A percentile compares a stretch with the other conserved stretches of the same genome.
phyloP scores from a whole-genome alignment of 2,329 filamentous ascomycete species.

The Colletotrichum agaves region DNA sequence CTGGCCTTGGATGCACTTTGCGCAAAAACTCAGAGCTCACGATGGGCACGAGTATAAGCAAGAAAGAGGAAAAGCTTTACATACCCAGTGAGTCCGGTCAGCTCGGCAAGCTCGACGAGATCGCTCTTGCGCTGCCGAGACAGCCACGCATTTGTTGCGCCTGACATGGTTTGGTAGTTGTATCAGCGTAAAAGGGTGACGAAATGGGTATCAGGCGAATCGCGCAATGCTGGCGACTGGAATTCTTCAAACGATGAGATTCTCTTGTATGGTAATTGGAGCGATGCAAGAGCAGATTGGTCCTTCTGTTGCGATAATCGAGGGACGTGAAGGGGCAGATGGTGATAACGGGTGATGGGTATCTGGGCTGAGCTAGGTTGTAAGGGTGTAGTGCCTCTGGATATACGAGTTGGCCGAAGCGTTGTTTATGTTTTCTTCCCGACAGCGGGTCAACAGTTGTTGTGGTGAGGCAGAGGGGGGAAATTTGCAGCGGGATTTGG shows the following conservation, averaged over 20 bases:
- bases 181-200: slow-evolving; percentile 7
- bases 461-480: slow-evolving; percentile 6
- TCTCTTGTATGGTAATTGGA: slow-evolving; percentile 1
- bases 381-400: slow-evolving; percentile 25
- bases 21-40: not conserved
- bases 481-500: slow-evolving; percentile 11
- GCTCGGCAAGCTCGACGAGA: slow-evolving; percentile 77
- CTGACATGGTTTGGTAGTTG: slow-evolving; percentile 62
- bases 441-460: slow-evolving; percentile 33
- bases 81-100: slow-evolving; percentile 78
- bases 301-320: slow-evolving; percentile 11
- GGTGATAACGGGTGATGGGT: slow-evolving; percentile 25
- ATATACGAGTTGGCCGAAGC: slow-evolving; percentile 37
- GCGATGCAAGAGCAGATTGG: slow-evolving; percentile 16
- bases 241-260: not conserved
- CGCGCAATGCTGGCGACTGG: slow-evolving; percentile 29
- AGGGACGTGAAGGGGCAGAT: slow-evolving; percentile 33
- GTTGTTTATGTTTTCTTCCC: slow-evolving; percentile 50
- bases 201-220: slow-evolving; percentile 28
- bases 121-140: slow-evolving; percentile 85
- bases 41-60: not conserved
- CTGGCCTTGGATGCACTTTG: not conserved
- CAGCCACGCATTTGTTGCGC: slow-evolving; percentile 76
- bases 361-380: slow-evolving; percentile 32
- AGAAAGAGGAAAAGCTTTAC: slow-evolving; percentile 46